phyloP scores from a whole-genome alignment of 1,139 yeast genomes.

The Spathaspora jeffriesii region DNA sequence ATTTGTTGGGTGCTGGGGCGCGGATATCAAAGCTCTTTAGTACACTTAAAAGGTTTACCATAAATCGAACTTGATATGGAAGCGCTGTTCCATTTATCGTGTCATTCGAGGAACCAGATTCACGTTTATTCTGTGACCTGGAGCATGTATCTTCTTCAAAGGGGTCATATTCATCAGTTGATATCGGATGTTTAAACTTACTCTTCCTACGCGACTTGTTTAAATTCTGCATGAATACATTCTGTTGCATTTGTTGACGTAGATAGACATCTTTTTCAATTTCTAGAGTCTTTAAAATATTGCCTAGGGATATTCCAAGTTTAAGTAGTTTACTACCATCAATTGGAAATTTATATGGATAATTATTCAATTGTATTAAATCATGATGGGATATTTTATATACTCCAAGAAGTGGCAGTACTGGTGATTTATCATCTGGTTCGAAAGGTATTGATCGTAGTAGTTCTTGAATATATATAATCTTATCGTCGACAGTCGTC shows the following conservation, averaged over 20 bases:
- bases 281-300: slow-evolving; percentile 37
- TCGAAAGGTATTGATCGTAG: slow-evolving; percentile 38
- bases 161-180: slow-evolving; percentile 6
- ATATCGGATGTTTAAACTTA: slow-evolving; percentile 4
- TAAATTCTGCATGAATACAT: slow-evolving; percentile 8
- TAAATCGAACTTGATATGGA: slow-evolving; percentile 34
- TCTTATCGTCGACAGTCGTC: slow-evolving; percentile 24
- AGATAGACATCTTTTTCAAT: slow-evolving; percentile 34
- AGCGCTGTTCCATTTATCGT: slow-evolving; percentile 8
- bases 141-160: slow-evolving; percentile 5
- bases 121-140: neutral
- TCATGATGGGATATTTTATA: slow-evolving; percentile 33
- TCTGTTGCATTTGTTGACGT: slow-evolving; percentile 12
- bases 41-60: slow-evolving; percentile 32
- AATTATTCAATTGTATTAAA: slow-evolving; percentile 22
- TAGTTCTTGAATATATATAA: slow-evolving; percentile 27
- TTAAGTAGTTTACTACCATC: slow-evolving; percentile 41
- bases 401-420: slow-evolving; percentile 26
- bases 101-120: neutral
- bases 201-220: neutral
- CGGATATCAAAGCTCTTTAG: slow-evolving; percentile 42
- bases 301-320: slow-evolving; percentile 46
- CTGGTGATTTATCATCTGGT: slow-evolving; percentile 14
- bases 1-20: neutral
- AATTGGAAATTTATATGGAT: slow-evolving; percentile 29